Evolutionary conservation across 306 rosid genomes (phyloP).

Genomic region (Sicyos edulis): DNA sequence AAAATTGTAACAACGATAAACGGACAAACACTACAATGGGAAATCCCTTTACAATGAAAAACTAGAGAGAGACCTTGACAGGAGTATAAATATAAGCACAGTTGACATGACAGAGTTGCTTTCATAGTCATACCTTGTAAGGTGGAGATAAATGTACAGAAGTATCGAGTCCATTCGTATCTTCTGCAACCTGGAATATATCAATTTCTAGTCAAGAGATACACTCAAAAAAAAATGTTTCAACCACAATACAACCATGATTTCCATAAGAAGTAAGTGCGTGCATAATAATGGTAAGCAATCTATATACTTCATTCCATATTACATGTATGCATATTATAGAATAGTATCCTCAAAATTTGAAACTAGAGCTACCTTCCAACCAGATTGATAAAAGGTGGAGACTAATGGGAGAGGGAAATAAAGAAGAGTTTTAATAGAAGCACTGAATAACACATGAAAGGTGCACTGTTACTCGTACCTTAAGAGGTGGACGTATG

Average conservation of each 20-base stretch:
- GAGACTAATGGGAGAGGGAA: not conserved
- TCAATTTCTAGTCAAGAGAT: conserved; percentile 10
- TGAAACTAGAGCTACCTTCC: not conserved
- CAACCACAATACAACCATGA: conserved; percentile 4
- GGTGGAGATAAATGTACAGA: conserved; percentile 5
- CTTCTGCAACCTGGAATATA: conserved; percentile 13
- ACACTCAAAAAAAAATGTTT: too few species aligned
- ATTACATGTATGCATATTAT: not conserved
- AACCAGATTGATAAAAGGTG: not conserved
- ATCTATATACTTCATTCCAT: not conserved
- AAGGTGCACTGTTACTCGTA: conserved; percentile 25
- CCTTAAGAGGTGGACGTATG: conserved; percentile 53
- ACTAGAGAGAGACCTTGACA: not conserved
- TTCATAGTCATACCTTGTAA: conserved; percentile 13
- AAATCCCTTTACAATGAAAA: conserved; percentile 2
- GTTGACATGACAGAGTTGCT: not conserved
- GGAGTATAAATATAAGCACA: not conserved
- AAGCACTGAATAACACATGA: not conserved
- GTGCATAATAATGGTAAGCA: not conserved
- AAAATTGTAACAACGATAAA: too few species aligned
- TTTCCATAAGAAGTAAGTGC: conserved; percentile 3
- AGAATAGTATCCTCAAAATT: not conserved
- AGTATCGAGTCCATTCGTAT: conserved; percentile 6
- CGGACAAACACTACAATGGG: not conserved
- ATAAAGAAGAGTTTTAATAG: not conserved